Evolutionary conservation across 495 filamentous ascomycete genomes (phyloP).

Genomic region (Penicillium paradoxum): DNA sequence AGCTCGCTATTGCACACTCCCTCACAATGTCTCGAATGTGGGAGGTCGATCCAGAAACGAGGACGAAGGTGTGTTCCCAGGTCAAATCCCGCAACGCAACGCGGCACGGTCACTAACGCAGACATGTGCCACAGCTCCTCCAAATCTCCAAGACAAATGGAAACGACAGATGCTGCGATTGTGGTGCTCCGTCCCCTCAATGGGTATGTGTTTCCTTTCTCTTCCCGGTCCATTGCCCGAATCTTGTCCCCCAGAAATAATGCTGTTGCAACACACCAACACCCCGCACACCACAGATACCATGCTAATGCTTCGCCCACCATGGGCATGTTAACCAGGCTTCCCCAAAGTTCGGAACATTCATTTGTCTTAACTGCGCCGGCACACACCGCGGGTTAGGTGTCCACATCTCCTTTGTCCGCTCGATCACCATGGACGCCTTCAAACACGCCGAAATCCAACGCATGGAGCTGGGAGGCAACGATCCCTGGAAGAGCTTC

Average conservation of each 20-base stretch:
- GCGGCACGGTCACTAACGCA: constrained; percentile 9
- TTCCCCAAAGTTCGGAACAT: constrained; percentile 74
- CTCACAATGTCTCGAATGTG: constrained; percentile 65
- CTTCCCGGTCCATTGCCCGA: neutral
- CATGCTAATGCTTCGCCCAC: neutral
- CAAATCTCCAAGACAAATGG: constrained; percentile 80
- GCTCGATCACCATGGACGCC: constrained; percentile 94
- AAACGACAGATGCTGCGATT: constrained; percentile 91
- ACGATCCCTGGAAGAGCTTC: constrained; percentile 78
- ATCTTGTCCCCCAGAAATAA: neutral
- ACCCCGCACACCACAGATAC: constrained; percentile 7
- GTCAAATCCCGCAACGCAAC: neutral
- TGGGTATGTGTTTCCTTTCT: constrained; percentile 50
- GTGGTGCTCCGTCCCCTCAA: constrained; percentile 89
- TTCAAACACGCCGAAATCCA: constrained; percentile 85
- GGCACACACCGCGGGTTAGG: constrained; percentile 91
- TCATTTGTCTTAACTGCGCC: constrained; percentile 95
- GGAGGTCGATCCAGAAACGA: constrained; percentile 96
- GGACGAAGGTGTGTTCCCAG: constrained; percentile 64
- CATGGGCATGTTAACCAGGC: constrained; percentile 36
- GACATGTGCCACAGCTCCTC: constrained; percentile 54
- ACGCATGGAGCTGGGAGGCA: constrained; percentile 83
- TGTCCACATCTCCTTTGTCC: constrained; percentile 97
- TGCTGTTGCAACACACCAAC: neutral
- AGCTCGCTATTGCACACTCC: constrained; percentile 5